Evolutionary conservation across 2,329 filamentous ascomycete genomes (phyloP).

Genomic region (Aureobasidium sp.): DNA sequence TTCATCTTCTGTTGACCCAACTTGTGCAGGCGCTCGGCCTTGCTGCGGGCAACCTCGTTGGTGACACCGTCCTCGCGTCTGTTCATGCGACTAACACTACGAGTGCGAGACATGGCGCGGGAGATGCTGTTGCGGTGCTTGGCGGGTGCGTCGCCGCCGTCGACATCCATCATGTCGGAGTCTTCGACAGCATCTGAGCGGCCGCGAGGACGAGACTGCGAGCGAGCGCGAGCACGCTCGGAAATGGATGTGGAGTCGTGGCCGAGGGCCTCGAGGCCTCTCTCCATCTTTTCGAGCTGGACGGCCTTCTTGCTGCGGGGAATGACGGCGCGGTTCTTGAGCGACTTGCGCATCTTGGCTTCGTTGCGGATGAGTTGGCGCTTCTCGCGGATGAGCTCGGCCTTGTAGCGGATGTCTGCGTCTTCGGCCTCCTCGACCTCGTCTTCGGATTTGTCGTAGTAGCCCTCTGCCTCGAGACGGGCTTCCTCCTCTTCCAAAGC

Average conservation of each 20-base stretch:
- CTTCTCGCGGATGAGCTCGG: constrained; percentile 93
- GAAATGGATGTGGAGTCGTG: constrained; percentile 72
- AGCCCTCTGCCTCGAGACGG: constrained; percentile 81
- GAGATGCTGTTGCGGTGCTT: constrained; percentile 27
- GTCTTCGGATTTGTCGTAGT: constrained; percentile 69
- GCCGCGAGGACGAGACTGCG: constrained; percentile 54
- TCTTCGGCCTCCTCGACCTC: constrained; percentile 83
- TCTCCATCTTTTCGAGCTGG: constrained; percentile 79
- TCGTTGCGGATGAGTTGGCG: constrained; percentile 87
- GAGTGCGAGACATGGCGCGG: constrained; percentile 64
- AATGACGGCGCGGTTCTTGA: constrained; percentile 95
- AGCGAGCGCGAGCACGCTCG: constrained; percentile 56
- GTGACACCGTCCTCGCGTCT: constrained; percentile 71
- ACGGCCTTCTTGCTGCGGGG: constrained; percentile 76
- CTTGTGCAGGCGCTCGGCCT: constrained; percentile 82
- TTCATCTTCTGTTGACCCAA: constrained; percentile 98
- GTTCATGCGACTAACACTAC: constrained; percentile 58
- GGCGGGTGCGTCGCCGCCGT: constrained; percentile 29
- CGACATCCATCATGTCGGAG: constrained; percentile 66
- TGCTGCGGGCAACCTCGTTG: constrained; percentile 58
- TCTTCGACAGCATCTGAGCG: constrained; percentile 54
- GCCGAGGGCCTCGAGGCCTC: constrained; percentile 75
- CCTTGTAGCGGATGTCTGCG: constrained; percentile 82
- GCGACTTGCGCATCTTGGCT: constrained; percentile 85
- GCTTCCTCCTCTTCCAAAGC: constrained; percentile 95